phyloP scores from a whole-genome alignment of 176 grass and related monocot genomes.

The sorghum (Sorghum bicolor) region Sorghum_bicolor_NCBIv3 NC_012879.2:60347501-60348000 shows the following conservation, averaged over 20 bases:
- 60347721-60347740: too few relatives aligned
- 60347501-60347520: background rate
- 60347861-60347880: too few relatives aligned
- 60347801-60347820: too few relatives aligned
- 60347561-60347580: background rate
- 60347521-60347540: background rate
- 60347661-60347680: too few relatives aligned
- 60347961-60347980: background rate
- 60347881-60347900: background rate
- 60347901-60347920: background rate
- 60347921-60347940: background rate
- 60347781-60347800: too few relatives aligned
- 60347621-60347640: slow-evolving; percentile 1
- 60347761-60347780: too few relatives aligned
- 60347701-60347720: too few relatives aligned
- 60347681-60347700: too few relatives aligned
- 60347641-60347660: too few relatives aligned
- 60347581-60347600: background rate
- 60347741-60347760: too few relatives aligned
- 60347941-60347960: background rate
- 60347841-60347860: too few relatives aligned
- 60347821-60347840: too few relatives aligned
- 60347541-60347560: background rate
- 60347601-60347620: background rate
- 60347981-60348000: background rate